phyloP scores from a whole-genome alignment of 2,329 filamentous ascomycete species.

The Arthrobotrys musiformis region DNA sequence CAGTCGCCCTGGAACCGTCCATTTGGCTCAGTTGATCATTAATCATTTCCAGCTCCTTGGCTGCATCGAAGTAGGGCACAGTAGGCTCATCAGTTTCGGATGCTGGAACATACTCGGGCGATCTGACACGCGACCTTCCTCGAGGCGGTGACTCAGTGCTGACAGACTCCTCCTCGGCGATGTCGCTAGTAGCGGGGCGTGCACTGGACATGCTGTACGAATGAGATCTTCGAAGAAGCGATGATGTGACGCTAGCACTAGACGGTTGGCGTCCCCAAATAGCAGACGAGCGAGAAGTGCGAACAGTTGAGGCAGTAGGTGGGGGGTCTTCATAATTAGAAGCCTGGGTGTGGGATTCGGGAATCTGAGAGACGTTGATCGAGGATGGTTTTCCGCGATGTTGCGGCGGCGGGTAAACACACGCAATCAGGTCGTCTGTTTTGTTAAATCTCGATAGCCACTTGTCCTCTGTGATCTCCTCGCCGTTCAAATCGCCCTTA shows the following conservation, averaged over 20 bases:
- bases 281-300: conserved; percentile 37
- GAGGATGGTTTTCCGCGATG: conserved; percentile 42
- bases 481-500: conserved; percentile 42
- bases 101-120: conserved; percentile 22
- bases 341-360: conserved; percentile 31
- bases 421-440: conserved; percentile 51
- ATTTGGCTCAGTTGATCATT: conserved; percentile 53
- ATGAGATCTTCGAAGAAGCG: conserved; percentile 40
- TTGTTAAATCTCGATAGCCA: conserved; percentile 51
- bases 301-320: conserved; percentile 40
- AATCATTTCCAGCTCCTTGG: conserved; percentile 50
- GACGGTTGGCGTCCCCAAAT: conserved; percentile 50
- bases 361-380: conserved; percentile 43
- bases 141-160: conserved; percentile 42
- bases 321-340: conserved; percentile 48
- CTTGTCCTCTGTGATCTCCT: conserved; percentile 52
- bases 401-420: conserved; percentile 37
- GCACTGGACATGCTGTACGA: conserved; percentile 51
- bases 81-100: conserved; percentile 43
- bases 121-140: conserved; percentile 46
- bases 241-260: conserved; percentile 45
- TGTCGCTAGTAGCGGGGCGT: conserved; percentile 36
- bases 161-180: conserved; percentile 53
- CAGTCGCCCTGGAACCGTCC: conserved; percentile 39
- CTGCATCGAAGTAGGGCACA: conserved; percentile 42